These are phyloP conservation scores for Dendrobium nobile DNA, from an alignment of 106 monocot species.

Conservation along the genomic window DNA sequence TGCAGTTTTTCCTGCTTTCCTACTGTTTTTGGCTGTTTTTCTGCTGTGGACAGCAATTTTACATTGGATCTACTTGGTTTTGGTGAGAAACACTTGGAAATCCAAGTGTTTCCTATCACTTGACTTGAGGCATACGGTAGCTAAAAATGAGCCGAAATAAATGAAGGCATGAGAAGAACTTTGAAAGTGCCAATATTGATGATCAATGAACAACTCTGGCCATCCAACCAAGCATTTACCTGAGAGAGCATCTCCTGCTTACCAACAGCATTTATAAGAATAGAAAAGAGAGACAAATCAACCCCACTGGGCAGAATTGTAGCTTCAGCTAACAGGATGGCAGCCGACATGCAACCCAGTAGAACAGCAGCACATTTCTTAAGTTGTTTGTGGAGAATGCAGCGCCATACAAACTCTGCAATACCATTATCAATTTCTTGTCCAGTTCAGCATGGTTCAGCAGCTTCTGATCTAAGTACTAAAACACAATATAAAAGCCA, in stretches of 20 bases:
- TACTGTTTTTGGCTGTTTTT: no score
- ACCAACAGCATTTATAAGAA: conserved; percentile 88
- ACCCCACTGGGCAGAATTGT: conserved; percentile 82
- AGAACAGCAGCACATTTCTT: conserved; percentile 57
- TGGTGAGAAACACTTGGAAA: no score
- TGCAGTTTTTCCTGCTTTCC: no score
- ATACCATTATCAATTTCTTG: conserved; percentile 1
- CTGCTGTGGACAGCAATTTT: no score
- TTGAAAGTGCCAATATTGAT: no score
- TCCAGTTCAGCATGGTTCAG: background rate
- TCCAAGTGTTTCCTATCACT: no score
- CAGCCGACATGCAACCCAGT: conserved; percentile 82
- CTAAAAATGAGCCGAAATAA: no score
- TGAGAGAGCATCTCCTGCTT: conserved; percentile 87
- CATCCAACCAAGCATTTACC: conserved; percentile 35
- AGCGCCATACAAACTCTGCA: conserved; percentile 87
- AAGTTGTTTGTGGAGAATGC: conserved; percentile 73
- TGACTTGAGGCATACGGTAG: background rate
- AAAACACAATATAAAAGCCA: background rate
- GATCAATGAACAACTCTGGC: no score
- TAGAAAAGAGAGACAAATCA: conserved; percentile 87
- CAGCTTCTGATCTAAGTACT: background rate
- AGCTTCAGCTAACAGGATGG: conserved; percentile 97
- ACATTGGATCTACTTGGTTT: no score
- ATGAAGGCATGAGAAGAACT: no score